These are phyloP conservation scores for Nakaseomyces uthaithaninus DNA, from an alignment of 1,139 yeast genomes.

Conservation along the genomic window DNA sequence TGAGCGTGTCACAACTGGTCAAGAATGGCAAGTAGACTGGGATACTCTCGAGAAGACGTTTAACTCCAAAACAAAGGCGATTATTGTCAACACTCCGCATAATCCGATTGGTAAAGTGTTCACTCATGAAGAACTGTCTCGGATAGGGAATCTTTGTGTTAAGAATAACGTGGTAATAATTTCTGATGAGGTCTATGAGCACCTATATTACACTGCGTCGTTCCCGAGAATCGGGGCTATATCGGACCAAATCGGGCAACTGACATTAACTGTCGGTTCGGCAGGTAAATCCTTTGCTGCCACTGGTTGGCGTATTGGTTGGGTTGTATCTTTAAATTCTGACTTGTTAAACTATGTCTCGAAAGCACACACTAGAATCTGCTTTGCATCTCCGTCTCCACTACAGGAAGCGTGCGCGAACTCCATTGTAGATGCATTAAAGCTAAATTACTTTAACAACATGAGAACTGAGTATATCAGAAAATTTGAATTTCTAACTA, in stretches of 20 bases:
- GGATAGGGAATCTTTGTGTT: constrained; percentile 75
- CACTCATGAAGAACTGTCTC: constrained; percentile 58
- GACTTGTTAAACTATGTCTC: constrained; percentile 72
- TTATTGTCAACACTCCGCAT: constrained; percentile 88
- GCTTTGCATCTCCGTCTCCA: constrained; percentile 88
- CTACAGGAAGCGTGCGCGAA: constrained; percentile 85
- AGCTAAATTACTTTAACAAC: constrained; percentile 55
- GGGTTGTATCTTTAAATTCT: constrained; percentile 76
- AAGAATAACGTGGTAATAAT: constrained; percentile 72
- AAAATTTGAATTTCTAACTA: constrained; percentile 64
- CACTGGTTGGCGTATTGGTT: constrained; percentile 97
- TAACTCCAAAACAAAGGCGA: constrained; percentile 67
- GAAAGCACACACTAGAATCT: constrained; percentile 88
- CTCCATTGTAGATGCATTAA: constrained; percentile 56
- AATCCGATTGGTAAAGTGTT: constrained; percentile 93
- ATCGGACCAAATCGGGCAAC: constrained; percentile 63
- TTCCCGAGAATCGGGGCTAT: constrained; percentile 83
- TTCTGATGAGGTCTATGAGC: constrained; percentile 93
- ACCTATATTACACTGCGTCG: constrained; percentile 57
- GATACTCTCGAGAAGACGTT: constrained; percentile 64
- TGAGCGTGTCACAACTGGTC: constrained; percentile 58
- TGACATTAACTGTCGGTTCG: constrained; percentile 87
- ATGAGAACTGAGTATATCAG: constrained; percentile 59
- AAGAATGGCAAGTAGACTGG: constrained; percentile 84
- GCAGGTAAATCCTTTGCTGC: constrained; percentile 98